Evolutionary conservation across 495 filamentous ascomycete genomes (phyloP).

Genomic region (Hyaloscypha hepaticicola): DNA sequence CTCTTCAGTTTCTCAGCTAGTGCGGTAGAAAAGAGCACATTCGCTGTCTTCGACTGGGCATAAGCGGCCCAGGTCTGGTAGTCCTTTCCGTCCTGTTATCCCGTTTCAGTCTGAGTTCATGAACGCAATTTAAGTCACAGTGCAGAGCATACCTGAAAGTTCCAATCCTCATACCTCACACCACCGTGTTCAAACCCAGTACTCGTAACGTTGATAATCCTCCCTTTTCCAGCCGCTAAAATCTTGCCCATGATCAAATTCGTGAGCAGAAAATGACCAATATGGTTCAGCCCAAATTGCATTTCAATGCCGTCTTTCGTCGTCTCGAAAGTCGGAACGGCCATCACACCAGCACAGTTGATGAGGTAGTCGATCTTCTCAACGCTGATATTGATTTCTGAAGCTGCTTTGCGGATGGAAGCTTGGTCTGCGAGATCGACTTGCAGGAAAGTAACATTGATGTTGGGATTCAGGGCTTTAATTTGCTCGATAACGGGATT

Average conservation of each 20-base stretch:
- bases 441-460: slow-evolving; percentile 7
- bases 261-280: slow-evolving; percentile 59
- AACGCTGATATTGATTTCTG: slow-evolving; percentile 5
- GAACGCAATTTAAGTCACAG: not conserved
- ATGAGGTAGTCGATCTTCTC: slow-evolving; percentile 28
- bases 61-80: slow-evolving; percentile 42
- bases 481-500: slow-evolving; percentile 36
- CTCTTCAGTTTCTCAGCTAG: slow-evolving; percentile 36
- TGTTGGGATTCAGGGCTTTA: not conserved
- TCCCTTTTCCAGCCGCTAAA: not conserved
- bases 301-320: slow-evolving; percentile 45
- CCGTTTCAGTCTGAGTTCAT: not conserved
- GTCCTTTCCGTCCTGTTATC: not conserved
- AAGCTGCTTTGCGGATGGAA: slow-evolving; percentile 18
- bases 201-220: slow-evolving; percentile 24
- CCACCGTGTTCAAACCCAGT: slow-evolving; percentile 1
- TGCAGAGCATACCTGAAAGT: slow-evolving; percentile 23
- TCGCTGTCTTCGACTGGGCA: slow-evolving; percentile 57
- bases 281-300: slow-evolving; percentile 58
- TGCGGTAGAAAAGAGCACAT: slow-evolving; percentile 55
- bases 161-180: slow-evolving; percentile 23
- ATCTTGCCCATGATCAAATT: slow-evolving; percentile 47
- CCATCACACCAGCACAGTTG: slow-evolving; percentile 37
- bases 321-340: not conserved
- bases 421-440: slow-evolving; percentile 16